phyloP scores from a whole-genome alignment of 176 grass and related monocot species.

The Ensete ventricosum region DNA sequence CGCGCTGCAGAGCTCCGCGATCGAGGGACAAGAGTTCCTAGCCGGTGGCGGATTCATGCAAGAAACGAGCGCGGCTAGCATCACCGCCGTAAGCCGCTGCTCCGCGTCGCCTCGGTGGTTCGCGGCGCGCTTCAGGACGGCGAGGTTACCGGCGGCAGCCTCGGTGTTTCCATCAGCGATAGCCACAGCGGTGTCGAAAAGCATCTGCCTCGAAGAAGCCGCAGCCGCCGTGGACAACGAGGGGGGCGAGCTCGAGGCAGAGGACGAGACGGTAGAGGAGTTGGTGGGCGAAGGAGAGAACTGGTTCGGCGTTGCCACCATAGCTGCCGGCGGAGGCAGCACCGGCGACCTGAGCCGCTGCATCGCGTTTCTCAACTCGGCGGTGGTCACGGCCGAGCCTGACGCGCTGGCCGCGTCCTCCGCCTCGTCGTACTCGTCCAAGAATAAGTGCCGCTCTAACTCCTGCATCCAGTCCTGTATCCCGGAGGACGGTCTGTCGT shows the following conservation, averaged over 20 bases:
- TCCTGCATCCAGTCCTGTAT: conserved; percentile 51
- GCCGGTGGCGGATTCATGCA: conserved; percentile 34
- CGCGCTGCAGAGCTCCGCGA: conserved; percentile 37
- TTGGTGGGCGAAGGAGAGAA: conserved; percentile 53
- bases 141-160: conserved; percentile 36
- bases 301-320: conserved; percentile 18
- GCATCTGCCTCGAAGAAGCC: conserved; percentile 31
- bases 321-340: conserved; percentile 17
- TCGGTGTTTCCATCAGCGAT: conserved; percentile 59
- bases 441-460: conserved; percentile 79
- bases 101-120: conserved; percentile 52
- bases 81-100: conserved; percentile 66
- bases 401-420: conserved; percentile 47
- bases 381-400: conserved; percentile 50
- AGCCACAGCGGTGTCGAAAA: conserved; percentile 51
- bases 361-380: conserved; percentile 76
- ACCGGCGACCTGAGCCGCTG: conserved; percentile 43
- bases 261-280: conserved; percentile 67
- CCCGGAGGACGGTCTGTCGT: conserved; percentile 4
- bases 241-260: conserved; percentile 62
- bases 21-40: conserved; percentile 9
- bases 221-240: conserved; percentile 11
- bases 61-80: conserved; percentile 41
- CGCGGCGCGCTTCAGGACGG: conserved; percentile 33
- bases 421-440: conserved; percentile 58